Conservation (phyloP, 176 grass and related monocot genomes). For the Dendrocalamus sinicus region DNA sequence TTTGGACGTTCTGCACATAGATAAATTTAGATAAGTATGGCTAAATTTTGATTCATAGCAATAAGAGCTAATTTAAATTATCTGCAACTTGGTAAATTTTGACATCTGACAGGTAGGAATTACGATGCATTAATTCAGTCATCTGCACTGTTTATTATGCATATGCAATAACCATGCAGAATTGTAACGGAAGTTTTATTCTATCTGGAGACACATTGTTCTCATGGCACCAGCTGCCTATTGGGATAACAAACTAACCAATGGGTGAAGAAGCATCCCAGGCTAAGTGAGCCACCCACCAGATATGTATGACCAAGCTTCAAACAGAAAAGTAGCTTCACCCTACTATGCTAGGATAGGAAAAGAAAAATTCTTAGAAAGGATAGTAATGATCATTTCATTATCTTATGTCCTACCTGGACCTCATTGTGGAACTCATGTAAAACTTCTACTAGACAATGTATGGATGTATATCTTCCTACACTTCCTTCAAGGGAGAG, state of each 20-base stretch:
- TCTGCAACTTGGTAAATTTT: background rate
- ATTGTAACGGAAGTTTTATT: background rate
- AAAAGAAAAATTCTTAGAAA: background rate
- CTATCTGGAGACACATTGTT: background rate
- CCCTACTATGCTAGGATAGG: background rate
- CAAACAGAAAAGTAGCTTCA: background rate
- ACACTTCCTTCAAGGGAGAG: constrained; percentile 9
- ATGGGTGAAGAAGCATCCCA: background rate
- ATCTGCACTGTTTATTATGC: background rate
- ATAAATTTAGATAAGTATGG: background rate
- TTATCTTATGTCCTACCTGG: background rate
- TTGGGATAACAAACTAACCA: background rate
- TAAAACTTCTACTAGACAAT: background rate
- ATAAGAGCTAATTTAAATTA: constrained; percentile 1
- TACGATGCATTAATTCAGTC: background rate
- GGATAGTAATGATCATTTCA: background rate
- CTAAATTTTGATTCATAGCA: background rate
- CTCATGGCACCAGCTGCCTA: background rate
- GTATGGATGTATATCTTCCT: constrained; percentile 20
- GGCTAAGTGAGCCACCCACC: background rate
- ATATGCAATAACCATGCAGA: constrained; percentile 20
- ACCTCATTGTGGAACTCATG: constrained; percentile 19
- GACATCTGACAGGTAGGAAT: constrained; percentile 29
- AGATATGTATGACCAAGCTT: constrained; percentile 10
- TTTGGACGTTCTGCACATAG: background rate